These are phyloP conservation scores for Aegilops sharonensis DNA, from an alignment of 176 grass and related monocot genomes.

Conservation along the genomic window DNA sequence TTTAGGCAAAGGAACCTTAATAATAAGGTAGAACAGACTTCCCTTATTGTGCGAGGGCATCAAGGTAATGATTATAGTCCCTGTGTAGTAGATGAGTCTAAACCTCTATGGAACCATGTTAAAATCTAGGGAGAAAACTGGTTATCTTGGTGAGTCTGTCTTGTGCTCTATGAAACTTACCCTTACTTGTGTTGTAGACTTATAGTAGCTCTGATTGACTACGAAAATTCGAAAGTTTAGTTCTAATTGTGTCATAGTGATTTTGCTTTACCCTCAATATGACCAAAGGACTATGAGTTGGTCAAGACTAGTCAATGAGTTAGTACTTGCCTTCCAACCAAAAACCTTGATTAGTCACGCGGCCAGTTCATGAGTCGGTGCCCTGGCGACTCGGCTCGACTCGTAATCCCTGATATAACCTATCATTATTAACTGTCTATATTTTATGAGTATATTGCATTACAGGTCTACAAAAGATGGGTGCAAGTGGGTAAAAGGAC, in stretches of 20 bases:
- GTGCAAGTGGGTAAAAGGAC: background rate
- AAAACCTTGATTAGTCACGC: background rate
- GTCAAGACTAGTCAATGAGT: background rate
- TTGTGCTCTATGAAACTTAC: background rate
- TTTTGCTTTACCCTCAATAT: background rate
- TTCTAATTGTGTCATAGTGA: background rate
- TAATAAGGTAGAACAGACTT: background rate
- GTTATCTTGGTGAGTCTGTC: background rate
- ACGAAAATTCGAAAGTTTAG: background rate
- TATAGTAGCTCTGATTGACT: background rate
- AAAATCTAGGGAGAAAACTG: background rate
- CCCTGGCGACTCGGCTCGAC: background rate
- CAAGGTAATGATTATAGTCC: background rate
- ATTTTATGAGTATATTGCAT: slow-evolving; percentile 9
- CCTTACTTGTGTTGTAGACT: background rate
- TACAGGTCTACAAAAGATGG: background rate
- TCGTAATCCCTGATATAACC: background rate
- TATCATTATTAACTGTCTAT: background rate
- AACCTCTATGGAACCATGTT: background rate
- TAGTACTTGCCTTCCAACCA: background rate
- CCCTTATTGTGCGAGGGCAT: background rate
- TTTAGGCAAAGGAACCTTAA: background rate
- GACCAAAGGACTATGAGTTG: background rate
- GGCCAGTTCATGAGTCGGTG: background rate
- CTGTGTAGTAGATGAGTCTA: background rate